Percentiles rank a stretch among this genome's conserved stretches.
Evolutionary conservation across 1,284 basidiomycete species (phyloP).

Genomic region (Anthracocystis walkeri): DNA sequence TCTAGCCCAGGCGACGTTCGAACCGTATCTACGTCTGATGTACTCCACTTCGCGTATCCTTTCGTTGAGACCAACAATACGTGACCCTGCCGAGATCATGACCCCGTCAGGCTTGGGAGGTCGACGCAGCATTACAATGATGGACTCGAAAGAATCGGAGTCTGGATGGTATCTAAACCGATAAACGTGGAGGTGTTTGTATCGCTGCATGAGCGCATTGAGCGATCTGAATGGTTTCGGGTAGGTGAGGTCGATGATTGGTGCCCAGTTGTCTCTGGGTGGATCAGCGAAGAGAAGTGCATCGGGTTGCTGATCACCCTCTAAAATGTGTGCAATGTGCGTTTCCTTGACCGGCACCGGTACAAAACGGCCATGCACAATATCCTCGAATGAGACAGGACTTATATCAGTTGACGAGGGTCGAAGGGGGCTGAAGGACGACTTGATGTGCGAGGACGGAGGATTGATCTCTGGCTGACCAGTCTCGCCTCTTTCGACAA

Average conservation of each 20-base stretch:
- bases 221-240: constrained; percentile 15
- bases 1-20: constrained; percentile 14
- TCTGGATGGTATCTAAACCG: neutral
- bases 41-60: constrained; percentile 16
- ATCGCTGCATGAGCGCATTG: constrained; percentile 24
- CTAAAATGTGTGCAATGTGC: neutral
- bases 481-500: neutral
- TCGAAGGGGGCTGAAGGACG: neutral
- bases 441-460: neutral
- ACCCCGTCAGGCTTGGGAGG: neutral
- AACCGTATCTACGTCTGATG: constrained; percentile 11
- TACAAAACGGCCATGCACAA: neutral
- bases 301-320: constrained; percentile 1
- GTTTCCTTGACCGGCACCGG: neutral
- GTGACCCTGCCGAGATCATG: neutral
- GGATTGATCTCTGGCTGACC: neutral
- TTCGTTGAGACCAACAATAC: constrained; percentile 11
- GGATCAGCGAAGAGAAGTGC: constrained; percentile 19
- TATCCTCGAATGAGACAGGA: constrained; percentile 16
- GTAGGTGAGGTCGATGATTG: constrained; percentile 29
- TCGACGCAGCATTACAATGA: neutral
- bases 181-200: constrained; percentile 22
- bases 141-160: neutral
- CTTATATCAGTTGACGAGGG: neutral
- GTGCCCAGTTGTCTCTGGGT: neutral